phyloP scores from a whole-genome alignment of 257 asterid species.

The Przewalskia tangutica region DNA sequence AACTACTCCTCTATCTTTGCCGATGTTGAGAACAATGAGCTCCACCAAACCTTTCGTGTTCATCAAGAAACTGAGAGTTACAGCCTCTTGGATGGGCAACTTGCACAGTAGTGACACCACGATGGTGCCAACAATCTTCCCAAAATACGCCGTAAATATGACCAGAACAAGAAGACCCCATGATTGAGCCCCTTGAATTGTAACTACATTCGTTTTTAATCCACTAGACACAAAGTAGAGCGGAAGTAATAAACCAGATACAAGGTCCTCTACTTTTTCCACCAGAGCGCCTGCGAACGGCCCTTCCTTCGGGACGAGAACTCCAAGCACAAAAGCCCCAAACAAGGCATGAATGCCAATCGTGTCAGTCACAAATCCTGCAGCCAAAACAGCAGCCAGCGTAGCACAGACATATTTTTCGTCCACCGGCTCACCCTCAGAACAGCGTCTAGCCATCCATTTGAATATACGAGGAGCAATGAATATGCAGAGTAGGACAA shows the following conservation, averaged over 20 bases:
- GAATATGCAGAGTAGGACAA: conserved; percentile 27
- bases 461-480: conserved; percentile 43
- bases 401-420: conserved; percentile 60
- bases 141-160: conserved; percentile 58
- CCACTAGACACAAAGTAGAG: conserved; percentile 81
- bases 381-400: conserved; percentile 52
- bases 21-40: conserved; percentile 83
- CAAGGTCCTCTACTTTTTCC: conserved; percentile 81
- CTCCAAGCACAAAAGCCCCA: conserved; percentile 76
- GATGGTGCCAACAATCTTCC: conserved; percentile 62
- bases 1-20: conserved; percentile 61
- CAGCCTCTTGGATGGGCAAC: conserved; percentile 46
- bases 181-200: conserved; percentile 59
- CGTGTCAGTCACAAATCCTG: conserved; percentile 51
- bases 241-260: conserved; percentile 70
- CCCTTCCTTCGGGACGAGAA: conserved; percentile 79
- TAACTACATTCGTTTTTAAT: conserved; percentile 62
- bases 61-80: conserved; percentile 73
- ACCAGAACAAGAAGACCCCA: conserved; percentile 80
- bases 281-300: conserved; percentile 66
- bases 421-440: conserved; percentile 60
- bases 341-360: conserved; percentile 84
- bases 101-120: conserved; percentile 39
- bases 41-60: conserved; percentile 71
- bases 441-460: conserved; percentile 52